Evolutionary conservation across 306 rosid genomes (phyloP).

Genomic region (Prosopis cineraria): DNA sequence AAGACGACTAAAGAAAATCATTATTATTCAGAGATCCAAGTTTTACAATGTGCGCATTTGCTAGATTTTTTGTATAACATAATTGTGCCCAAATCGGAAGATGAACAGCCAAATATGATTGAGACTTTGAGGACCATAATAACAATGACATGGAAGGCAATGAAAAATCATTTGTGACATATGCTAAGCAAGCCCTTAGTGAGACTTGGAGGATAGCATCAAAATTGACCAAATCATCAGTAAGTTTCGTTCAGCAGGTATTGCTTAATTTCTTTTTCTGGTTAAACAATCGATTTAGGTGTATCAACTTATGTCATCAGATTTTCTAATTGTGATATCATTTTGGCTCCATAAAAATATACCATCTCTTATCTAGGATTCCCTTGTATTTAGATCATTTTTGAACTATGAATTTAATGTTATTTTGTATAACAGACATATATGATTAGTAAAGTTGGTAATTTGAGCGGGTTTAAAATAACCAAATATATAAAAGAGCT

Average conservation of each 20-base stretch:
- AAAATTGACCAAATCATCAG: slow-evolving; percentile 41
- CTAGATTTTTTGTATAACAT: slow-evolving; percentile 68
- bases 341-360: not conserved
- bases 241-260: slow-evolving; percentile 45
- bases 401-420: not conserved
- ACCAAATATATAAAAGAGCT: no score
- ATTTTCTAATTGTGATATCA: not conserved
- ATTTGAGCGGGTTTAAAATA: no score
- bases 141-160: slow-evolving; percentile 23
- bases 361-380: no score
- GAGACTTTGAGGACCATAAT: slow-evolving; percentile 27
- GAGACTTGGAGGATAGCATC: slow-evolving; percentile 53
- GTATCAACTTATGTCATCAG: not conserved
- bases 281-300: not conserved
- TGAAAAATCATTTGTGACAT: slow-evolving; percentile 27
- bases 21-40: slow-evolving; percentile 30
- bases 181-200: slow-evolving; percentile 26
- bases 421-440: not conserved
- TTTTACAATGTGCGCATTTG: slow-evolving; percentile 63
- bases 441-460: no score
- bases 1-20: slow-evolving; percentile 41
- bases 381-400: not conserved
- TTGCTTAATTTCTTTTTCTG: not conserved
- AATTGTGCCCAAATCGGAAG: slow-evolving; percentile 57
- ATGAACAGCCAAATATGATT: slow-evolving; percentile 34